These are phyloP conservation scores for Ogataea polymorpha DNA, from an alignment of 805 yeast species.

Conservation along the genomic window DNA sequence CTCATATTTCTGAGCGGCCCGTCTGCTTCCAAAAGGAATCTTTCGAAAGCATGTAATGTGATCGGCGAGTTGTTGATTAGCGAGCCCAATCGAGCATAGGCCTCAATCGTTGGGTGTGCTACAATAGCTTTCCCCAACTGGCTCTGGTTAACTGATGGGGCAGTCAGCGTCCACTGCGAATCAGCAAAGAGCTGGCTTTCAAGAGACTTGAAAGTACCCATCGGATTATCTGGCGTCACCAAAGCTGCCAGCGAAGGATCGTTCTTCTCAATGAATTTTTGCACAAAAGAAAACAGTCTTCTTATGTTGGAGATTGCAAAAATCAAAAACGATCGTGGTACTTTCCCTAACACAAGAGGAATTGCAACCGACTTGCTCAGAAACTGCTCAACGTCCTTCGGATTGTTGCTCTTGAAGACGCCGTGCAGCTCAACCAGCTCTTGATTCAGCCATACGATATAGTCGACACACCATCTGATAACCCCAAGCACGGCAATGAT, in stretches of 20 bases:
- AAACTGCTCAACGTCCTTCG: conserved; percentile 19
- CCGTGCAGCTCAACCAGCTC: conserved; percentile 54
- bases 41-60: conserved; percentile 54
- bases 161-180: conserved; percentile 30
- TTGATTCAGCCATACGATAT: conserved; percentile 67
- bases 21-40: conserved; percentile 59
- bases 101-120: conserved; percentile 48
- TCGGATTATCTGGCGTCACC: conserved; percentile 30
- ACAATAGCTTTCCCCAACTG: conserved; percentile 19
- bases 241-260: conserved; percentile 33
- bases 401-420: conserved; percentile 26
- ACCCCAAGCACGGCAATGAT: conserved; percentile 69
- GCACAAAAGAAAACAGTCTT: conserved; percentile 54
- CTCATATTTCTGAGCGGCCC: conserved; percentile 34
- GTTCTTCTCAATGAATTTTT: conserved; percentile 53
- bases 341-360: conserved; percentile 62
- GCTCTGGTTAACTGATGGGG: conserved; percentile 12
- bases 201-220: conserved; percentile 29
- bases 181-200: conserved; percentile 30
- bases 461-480: conserved; percentile 82
- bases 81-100: conserved; percentile 47
- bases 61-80: conserved; percentile 51
- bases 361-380: conserved; percentile 40
- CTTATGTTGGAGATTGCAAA: conserved; percentile 67
- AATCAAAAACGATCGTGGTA: conserved; percentile 63